These are phyloP conservation scores for Blechomonas ayalai DNA, from an alignment of 208 protist species.

Conservation along the genomic window DNA sequence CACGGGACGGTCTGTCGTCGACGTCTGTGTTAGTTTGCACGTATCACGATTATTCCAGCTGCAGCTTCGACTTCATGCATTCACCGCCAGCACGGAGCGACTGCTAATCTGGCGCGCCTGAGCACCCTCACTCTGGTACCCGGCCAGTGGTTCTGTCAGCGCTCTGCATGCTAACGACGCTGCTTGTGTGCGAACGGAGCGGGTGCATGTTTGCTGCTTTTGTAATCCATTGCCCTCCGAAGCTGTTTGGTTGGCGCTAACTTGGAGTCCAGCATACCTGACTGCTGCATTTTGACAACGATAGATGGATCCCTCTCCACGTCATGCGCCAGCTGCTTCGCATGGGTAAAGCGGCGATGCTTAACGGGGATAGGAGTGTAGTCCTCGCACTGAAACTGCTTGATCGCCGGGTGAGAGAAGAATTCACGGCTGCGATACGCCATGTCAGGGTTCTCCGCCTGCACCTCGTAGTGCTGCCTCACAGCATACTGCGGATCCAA, in stretches of 20 bases:
- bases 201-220: slow-evolving; percentile 23
- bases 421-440: slow-evolving; percentile 66
- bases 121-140: too few relatives aligned
- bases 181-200: slow-evolving; percentile 17
- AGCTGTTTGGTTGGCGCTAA: slow-evolving; percentile 47
- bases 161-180: too few relatives aligned
- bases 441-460: slow-evolving; percentile 66
- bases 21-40: too few relatives aligned
- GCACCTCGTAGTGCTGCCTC: slow-evolving; percentile 69
- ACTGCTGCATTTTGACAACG: slow-evolving; percentile 31
- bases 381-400: slow-evolving; percentile 76
- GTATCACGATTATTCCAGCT: too few relatives aligned
- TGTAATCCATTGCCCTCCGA: slow-evolving; percentile 21
- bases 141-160: too few relatives aligned
- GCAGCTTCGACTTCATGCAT: too few relatives aligned
- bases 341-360: slow-evolving; percentile 51
- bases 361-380: slow-evolving; percentile 54
- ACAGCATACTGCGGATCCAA: slow-evolving; percentile 80
- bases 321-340: slow-evolving; percentile 41
- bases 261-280: slow-evolving; percentile 36
- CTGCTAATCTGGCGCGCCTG: too few relatives aligned
- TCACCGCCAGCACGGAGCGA: too few relatives aligned
- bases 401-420: slow-evolving; percentile 46
- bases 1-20: too few relatives aligned
- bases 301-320: slow-evolving; percentile 44